Percentiles rank a stretch among this genome's conserved stretches.
Evolutionary conservation across 805 yeast genomes (phyloP).

Genomic region (Starmera dryadoides): DNA sequence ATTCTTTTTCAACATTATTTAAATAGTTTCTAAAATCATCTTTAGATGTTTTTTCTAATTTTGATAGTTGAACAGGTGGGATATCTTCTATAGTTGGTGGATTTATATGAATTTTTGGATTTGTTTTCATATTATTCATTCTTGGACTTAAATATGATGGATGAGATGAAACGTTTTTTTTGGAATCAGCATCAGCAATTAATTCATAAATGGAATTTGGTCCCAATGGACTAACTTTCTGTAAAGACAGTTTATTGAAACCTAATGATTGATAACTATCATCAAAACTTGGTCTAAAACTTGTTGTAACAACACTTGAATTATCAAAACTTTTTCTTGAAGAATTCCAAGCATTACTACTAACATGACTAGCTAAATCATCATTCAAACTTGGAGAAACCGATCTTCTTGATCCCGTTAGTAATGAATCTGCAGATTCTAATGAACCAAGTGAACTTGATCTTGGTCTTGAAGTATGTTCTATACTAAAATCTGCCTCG

Average conservation of each 20-base stretch:
- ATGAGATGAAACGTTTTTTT: conserved; percentile 17
- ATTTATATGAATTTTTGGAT: conserved; percentile 38
- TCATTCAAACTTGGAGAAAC: conserved; percentile 23
- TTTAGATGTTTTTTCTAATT: conserved; percentile 37
- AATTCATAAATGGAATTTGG: conserved; percentile 75
- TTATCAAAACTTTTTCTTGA: conserved; percentile 25
- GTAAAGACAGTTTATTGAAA: conserved; percentile 29
- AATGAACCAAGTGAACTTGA: conserved; percentile 8
- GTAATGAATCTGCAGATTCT: background rate
- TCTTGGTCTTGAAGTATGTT: background rate
- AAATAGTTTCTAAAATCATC: conserved; percentile 38
- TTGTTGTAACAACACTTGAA: conserved; percentile 19
- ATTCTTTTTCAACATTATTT: conserved; percentile 34
- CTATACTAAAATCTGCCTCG: background rate
- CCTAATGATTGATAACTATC: conserved; percentile 31
- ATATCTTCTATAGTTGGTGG: conserved; percentile 80
- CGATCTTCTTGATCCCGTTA: background rate
- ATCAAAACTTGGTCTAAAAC: conserved; percentile 26
- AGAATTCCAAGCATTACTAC: conserved; percentile 13
- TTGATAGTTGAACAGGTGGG: conserved; percentile 67
- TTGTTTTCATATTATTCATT: conserved; percentile 22
- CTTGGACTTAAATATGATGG: conserved; percentile 15
- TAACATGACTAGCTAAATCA: conserved; percentile 23
- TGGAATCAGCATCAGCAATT: conserved; percentile 51
- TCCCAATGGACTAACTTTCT: conserved; percentile 48